Conservation (phyloP, 2,329 filamentous ascomycete genomes). For the Aureobasidium subglaciale region DNA sequence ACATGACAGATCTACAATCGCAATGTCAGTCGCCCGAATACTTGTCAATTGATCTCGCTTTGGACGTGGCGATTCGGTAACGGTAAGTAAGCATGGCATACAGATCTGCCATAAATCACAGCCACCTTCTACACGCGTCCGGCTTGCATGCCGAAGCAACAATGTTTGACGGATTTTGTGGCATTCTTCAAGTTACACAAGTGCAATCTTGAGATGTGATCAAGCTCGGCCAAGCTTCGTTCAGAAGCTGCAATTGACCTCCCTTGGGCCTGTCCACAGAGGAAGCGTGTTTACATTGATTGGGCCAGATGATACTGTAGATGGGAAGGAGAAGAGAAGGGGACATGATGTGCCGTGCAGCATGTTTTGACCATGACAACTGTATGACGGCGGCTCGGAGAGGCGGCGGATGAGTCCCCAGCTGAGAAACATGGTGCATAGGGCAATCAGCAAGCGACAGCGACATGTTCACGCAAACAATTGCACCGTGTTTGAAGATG, state of each 20-base stretch:
- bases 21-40: background rate
- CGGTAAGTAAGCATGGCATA: background rate
- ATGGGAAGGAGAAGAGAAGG: slow-evolving; percentile 6
- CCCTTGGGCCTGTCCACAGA: background rate
- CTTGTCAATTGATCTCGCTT: background rate
- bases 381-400: background rate
- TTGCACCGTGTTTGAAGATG: slow-evolving; percentile 4
- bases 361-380: background rate
- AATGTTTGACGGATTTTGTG: background rate
- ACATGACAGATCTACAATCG: background rate
- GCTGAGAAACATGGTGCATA: background rate
- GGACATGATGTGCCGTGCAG: slow-evolving; percentile 3
- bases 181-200: background rate
- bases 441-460: background rate
- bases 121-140: background rate
- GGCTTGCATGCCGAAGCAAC: background rate
- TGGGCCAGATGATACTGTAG: background rate
- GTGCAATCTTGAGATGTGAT: background rate
- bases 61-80: background rate
- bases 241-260: background rate
- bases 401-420: background rate
- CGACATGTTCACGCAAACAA: background rate
- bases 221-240: slow-evolving; percentile 9
- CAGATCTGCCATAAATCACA: background rate
- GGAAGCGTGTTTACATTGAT: background rate